Evolutionary conservation across 495 filamentous ascomycete species (phyloP).

Genomic region (Bombardia bombarda): DNA sequence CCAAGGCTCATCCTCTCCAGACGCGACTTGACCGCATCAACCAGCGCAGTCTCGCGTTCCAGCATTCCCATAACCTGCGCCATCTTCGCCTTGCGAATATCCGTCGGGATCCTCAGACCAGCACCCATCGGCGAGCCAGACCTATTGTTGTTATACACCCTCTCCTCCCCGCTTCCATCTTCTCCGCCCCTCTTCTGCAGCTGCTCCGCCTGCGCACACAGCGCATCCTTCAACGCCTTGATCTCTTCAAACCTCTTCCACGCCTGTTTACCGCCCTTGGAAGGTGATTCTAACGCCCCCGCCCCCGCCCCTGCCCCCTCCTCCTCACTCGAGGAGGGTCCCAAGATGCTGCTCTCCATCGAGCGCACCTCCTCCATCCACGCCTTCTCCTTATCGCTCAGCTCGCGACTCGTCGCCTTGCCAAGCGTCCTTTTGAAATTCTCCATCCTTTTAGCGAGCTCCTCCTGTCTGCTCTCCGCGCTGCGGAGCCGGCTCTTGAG

Average conservation of each 20-base stretch:
- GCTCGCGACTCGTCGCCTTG: slow-evolving; percentile 49
- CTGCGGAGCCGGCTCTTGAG: slow-evolving; percentile 53
- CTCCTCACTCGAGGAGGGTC: too few species aligned
- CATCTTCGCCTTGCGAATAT: slow-evolving; percentile 59
- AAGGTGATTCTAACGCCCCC: slow-evolving; percentile 6
- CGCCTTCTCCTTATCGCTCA: slow-evolving; percentile 66
- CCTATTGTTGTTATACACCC: not conserved
- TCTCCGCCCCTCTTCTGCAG: slow-evolving; percentile 22
- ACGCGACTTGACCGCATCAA: slow-evolving; percentile 36
- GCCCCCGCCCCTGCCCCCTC: slow-evolving; percentile 4
- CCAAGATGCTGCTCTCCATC: slow-evolving; percentile 36
- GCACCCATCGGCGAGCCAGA: slow-evolving; percentile 15
- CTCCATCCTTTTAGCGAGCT: slow-evolving; percentile 57
- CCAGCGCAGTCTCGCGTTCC: slow-evolving; percentile 55
- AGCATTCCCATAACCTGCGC: slow-evolving; percentile 62
- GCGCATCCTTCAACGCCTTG: slow-evolving; percentile 35
- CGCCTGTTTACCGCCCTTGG: slow-evolving; percentile 26
- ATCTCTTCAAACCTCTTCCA: slow-evolving; percentile 43
- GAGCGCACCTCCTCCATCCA: slow-evolving; percentile 58
- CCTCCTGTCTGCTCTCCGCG: slow-evolving; percentile 49
- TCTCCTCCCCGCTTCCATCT: slow-evolving; percentile 22
- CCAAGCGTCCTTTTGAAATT: slow-evolving; percentile 50
- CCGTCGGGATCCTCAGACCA: slow-evolving; percentile 51
- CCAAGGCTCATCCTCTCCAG: slow-evolving; percentile 25
- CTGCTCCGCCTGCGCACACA: slow-evolving; percentile 43